Percentiles rank a stretch among this genome's conserved stretches.
Conservation (phyloP, 208 protist species). For the Novymonas esmeraldas region DNA sequence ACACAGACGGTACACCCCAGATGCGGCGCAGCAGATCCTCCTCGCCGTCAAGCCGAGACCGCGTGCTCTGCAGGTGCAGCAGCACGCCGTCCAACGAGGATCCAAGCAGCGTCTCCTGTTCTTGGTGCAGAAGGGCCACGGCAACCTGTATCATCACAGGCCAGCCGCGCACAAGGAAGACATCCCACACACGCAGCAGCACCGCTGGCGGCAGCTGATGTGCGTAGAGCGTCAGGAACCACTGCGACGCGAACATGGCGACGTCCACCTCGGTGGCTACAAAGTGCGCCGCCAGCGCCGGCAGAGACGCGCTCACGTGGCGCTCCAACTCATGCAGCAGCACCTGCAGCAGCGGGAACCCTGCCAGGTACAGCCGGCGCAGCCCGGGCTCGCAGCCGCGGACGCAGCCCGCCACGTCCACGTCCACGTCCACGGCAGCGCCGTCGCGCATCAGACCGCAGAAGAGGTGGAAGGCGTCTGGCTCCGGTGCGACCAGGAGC, state of each 20-base stretch:
- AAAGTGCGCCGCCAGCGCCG: constrained; percentile 49
- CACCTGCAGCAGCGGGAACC: constrained; percentile 48
- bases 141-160: constrained; percentile 49
- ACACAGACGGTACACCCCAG: constrained; percentile 6
- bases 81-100: constrained; percentile 51
- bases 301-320: too few relatives aligned
- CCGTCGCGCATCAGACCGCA: too few relatives aligned
- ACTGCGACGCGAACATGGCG: constrained; percentile 54
- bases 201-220: constrained; percentile 54
- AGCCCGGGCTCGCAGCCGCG: constrained; percentile 23
- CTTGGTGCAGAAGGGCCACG: constrained; percentile 50
- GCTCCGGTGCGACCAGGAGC: too few relatives aligned
- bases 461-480: too few relatives aligned
- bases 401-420: too few relatives aligned
- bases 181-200: constrained; percentile 55
- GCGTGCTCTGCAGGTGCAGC: constrained; percentile 39
- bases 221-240: constrained; percentile 71
- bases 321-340: too few relatives aligned
- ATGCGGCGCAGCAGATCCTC: constrained; percentile 19
- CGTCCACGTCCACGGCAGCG: too few relatives aligned
- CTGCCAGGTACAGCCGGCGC: constrained; percentile 54
- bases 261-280: constrained; percentile 26
- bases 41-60: constrained; percentile 10
- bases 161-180: constrained; percentile 61
- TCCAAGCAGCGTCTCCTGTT: constrained; percentile 41